Conservation (phyloP, 257 asterid genomes). For the Parsonsia alboflavescens region DNA sequence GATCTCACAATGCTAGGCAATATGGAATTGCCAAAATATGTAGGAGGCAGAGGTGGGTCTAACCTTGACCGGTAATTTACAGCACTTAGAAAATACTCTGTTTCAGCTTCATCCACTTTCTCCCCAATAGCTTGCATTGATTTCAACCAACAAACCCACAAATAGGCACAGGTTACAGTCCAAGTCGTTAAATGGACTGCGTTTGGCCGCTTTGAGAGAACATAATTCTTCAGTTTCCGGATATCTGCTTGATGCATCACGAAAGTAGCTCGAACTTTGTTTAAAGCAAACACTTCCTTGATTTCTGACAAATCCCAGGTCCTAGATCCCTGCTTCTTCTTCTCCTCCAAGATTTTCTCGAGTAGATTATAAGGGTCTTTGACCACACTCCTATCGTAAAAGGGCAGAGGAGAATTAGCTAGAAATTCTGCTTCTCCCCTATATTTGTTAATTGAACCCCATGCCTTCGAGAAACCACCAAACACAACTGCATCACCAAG, state of each 20-base stretch:
- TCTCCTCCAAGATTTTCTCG: slow-evolving; percentile 17
- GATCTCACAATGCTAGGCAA: background rate
- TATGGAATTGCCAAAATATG: slow-evolving; percentile 24
- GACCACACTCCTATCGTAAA: slow-evolving; percentile 37
- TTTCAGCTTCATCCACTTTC: slow-evolving; percentile 1
- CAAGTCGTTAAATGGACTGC: slow-evolving; percentile 14
- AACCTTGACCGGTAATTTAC: slow-evolving; percentile 19
- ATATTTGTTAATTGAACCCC: slow-evolving; percentile 29
- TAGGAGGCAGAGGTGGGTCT: slow-evolving; percentile 22
- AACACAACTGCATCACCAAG: slow-evolving; percentile 39
- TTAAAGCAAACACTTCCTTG: slow-evolving; percentile 17
- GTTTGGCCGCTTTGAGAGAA: background rate
- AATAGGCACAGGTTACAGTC: slow-evolving; percentile 17
- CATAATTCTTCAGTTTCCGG: slow-evolving; percentile 12
- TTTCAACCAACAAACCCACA: slow-evolving; percentile 25
- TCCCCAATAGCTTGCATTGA: slow-evolving; percentile 8
- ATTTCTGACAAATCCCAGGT: slow-evolving; percentile 22
- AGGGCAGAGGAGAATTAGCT: slow-evolving; percentile 15
- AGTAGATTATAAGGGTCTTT: slow-evolving; percentile 31
- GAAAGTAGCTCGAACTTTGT: slow-evolving; percentile 29
- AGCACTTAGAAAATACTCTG: slow-evolving; percentile 11
- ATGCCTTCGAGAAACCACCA: slow-evolving; percentile 26
- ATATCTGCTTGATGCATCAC: slow-evolving; percentile 3
- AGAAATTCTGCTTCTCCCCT: slow-evolving; percentile 9
- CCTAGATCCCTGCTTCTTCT: slow-evolving; percentile 12